These are phyloP conservation scores for Diplosphaera chodatii DNA, from an alignment of 139 green algal genomes.

Conservation along the genomic window DNA sequence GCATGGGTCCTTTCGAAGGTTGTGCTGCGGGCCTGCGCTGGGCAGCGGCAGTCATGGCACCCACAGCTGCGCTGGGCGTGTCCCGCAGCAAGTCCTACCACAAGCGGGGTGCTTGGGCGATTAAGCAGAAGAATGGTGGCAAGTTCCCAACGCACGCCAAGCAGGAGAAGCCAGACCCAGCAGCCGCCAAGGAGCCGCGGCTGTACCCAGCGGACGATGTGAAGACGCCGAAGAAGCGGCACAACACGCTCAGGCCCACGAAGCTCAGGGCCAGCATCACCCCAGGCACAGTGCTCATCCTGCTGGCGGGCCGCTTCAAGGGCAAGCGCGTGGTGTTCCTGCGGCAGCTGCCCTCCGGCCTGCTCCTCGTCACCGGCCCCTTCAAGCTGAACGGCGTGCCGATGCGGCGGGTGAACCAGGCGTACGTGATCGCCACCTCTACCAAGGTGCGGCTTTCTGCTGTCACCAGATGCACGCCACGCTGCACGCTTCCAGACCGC, in stretches of 20 bases:
- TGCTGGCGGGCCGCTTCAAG: slow-evolving; percentile 97
- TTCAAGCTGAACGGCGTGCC: slow-evolving; percentile 98
- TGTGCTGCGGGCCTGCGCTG: too few species aligned
- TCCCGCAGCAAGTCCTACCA: slow-evolving; percentile 61
- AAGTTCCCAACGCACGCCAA: slow-evolving; percentile 81
- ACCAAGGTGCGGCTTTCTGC: slow-evolving; percentile 78
- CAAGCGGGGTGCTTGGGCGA: slow-evolving; percentile 70
- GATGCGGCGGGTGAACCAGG: slow-evolving; percentile 89
- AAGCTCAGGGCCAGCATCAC: slow-evolving; percentile 91
- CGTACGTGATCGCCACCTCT: slow-evolving; percentile 95
- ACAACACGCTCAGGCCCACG: slow-evolving; percentile 57
- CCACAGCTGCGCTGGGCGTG: slow-evolving; percentile 6
- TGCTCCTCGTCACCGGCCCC: slow-evolving; percentile 93
- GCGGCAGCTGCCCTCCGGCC: slow-evolving; percentile 85
- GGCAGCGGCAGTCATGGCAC: too few species aligned
- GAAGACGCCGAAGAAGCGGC: slow-evolving; percentile 62
- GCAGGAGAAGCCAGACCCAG: slow-evolving; percentile 46
- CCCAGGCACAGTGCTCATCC: slow-evolving; percentile 94
- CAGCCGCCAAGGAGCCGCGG: slow-evolving; percentile 22
- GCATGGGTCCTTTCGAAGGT: too few species aligned
- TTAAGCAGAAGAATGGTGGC: slow-evolving; percentile 95
- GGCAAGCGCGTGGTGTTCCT: slow-evolving; percentile 97
- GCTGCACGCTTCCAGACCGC: neutral
- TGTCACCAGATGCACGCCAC: slow-evolving; percentile 13
- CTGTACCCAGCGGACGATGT: slow-evolving; percentile 96